phyloP scores from a whole-genome alignment of 2,329 filamentous ascomycete genomes.

The Trichoderma gracile region DNA sequence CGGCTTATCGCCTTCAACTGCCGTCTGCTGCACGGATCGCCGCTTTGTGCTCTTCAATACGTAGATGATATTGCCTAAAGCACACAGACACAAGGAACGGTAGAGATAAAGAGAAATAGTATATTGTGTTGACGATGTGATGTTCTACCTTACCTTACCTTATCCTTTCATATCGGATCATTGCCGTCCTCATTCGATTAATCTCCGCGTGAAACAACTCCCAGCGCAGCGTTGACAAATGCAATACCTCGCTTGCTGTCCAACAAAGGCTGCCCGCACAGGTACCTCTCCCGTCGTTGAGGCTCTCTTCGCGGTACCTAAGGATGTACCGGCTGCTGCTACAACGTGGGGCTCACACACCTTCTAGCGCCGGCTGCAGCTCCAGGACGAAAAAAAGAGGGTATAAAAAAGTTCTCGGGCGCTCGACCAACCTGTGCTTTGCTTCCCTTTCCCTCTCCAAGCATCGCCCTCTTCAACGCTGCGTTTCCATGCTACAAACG shows the following conservation, averaged over 20 bases:
- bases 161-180: no score
- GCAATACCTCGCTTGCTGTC: not conserved
- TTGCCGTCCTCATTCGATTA: not conserved
- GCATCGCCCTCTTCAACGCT: slow-evolving; percentile 86
- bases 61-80: no score
- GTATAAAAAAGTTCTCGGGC: not conserved
- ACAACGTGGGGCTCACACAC: slow-evolving; percentile 15
- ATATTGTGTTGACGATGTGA: no score
- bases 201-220: slow-evolving; percentile 1
- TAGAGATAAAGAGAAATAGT: no score
- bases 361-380: slow-evolving; percentile 1
- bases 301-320: no score
- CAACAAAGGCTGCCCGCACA: not conserved
- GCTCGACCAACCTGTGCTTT: slow-evolving; percentile 38
- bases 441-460: slow-evolving; percentile 41
- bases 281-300: not conserved
- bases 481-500: slow-evolving; percentile 93
- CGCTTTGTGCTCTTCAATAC: no score
- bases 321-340: not conserved
- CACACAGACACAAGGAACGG: no score
- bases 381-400: slow-evolving; percentile 14
- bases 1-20: no score
- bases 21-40: no score
- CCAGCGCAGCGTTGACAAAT: not conserved
- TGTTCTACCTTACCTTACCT: no score